Base-by-base conservation (phyloP, 768 basidiomycete species). In the Clathrus columnatus region DNA sequence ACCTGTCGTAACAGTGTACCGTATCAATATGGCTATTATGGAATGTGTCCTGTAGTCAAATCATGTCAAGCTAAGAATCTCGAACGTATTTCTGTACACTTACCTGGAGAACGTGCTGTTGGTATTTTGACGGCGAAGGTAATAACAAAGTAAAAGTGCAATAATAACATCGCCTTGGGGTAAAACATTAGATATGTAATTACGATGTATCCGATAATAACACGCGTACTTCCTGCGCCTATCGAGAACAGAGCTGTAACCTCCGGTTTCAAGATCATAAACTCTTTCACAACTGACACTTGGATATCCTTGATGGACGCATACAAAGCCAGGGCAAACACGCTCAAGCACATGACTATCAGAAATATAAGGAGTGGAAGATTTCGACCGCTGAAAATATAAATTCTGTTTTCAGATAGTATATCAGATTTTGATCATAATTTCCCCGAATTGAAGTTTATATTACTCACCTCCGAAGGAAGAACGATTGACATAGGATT, bases 1-100 rank as follows among this genome's bases (percentile, higher is more conserved):
- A 28, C 51, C 42, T 5, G 51, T 53, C 18, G 51, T 43, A 21
- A 53, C 21, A 43, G 51, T 53, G 42, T 53, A 53, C 26, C 36
- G 29, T 23, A 53, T 28, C 6, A 53, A 27, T 7, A 27, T n/a
- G 18, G 36, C 8, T 17, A 53, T 53, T 7, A 53, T 53, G 16
- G 32, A 53, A 28, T 53, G 41, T 16, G 51, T 53, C 32, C 51
- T 53, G 17, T 20, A 1, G 21, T 32, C 1, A 10, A 51, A 1
- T n/a, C n/a, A 30, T 43, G 36, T 5, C n/a, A 29, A 7, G 46
- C 7, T 4, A 29, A 23, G 24, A 21, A 20, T 24, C 5, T 27
- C 44, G 16, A 18, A 2, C 5, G 7, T 16, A 24, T 7, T 36
- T 30, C 23, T 30, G 17, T 17, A 30, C 16, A 47, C 46, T 17